Evolutionary conservation across 352 stramenopile genomes (phyloP), one percentile per base, ranked within the genome.

Genomic region (Pythium plurisporium): DNA sequence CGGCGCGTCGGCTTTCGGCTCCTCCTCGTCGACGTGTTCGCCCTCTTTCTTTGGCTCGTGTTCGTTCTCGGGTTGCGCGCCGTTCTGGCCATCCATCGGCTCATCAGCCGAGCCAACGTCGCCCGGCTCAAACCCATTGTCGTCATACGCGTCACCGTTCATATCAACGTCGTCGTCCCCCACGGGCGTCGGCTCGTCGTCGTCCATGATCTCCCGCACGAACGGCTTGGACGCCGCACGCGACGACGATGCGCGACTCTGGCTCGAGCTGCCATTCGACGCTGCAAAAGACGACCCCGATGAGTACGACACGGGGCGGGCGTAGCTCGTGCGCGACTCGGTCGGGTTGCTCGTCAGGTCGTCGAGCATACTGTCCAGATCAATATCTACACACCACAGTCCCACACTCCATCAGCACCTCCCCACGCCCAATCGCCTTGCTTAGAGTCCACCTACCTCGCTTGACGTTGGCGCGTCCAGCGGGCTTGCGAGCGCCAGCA

Each of bases 291-390:
- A 54, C 25, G 70, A 70, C 1, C 73, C 68, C 0, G 75, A 73
- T 34, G 73, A 81, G 45, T 87, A 91, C 38, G 74, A 80, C 63
- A 85, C 65, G 0, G 83, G 79, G 8, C 70, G 67, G 2, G 67
- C 65, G 64, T 87, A 90, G 6, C 50, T 59, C 41, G 74, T 63
- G 2, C 65, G 62, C 7, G 77, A 71, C 62, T 92, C 77, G 3
- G 75, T 92, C 27, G 84, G 84, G 59, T 94, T 94, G 48, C 73
- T 92, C 30, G 82, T 92, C 19, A 94, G 59, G 43, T 94, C 84
- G 26, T 90, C 79, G 26, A 94, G 62, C 82, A 94, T 89, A 40
- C 84, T 94, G 46, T 94, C 80, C 31, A 94, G 47, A 68, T 94
- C 84, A 50, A 94, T 92, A 49, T 94, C 84, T 74, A 52, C 22